Base-by-base conservation (phyloP, 202 grass and related monocot genomes). In the Elaeis oleifera region DNA sequence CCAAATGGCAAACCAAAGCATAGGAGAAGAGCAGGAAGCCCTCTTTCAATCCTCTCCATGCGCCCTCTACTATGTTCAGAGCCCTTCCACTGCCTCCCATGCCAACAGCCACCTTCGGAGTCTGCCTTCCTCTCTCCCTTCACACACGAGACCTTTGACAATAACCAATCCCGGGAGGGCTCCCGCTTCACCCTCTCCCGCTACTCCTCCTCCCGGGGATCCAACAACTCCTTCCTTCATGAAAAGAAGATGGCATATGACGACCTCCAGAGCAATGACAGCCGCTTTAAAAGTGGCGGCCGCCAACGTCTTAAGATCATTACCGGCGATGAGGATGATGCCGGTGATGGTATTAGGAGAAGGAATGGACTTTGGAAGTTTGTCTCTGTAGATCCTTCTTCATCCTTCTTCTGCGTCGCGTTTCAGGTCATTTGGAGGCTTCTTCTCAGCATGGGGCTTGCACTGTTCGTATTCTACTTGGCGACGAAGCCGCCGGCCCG, bases 191-290 rank as follows among this genome's bases (percentile, higher is more conserved):
- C 84, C 1, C 81, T 96, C 26, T 90, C 91, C 51, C 80, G 76
- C 70, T 96, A 90, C 81, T 96, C 91, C 20, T 96, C 91, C 53
- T 96, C 87, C 14, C 87, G 79, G 16, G 84, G 91, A 11, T 90
- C 81, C 62, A 90, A 88, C 73, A 88, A 65, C 79, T 96, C 84
- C 71, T 90, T 96, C 84, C 81, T 82, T 49, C 76, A 74, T 21
- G 72, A 85, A 7, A 84, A 84, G 64, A 89, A 80, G 50, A 59
- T 29, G 71, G 32, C 14, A 11, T 17, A 44, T 13, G 36, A 44
- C 36, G 36, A 44, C 36, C 36, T 44, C 11, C 36, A 44, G 36
- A 44, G 36, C 36, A 13, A 44, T 44, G 36, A 44, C 27, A 26
- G 39, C 55, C 51, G 11, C 27, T 49, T 18, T 26, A 51, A 69